phyloP scores from a whole-genome alignment of 2,329 filamentous ascomycete species.

The Sclerotinia subarctica region DNA sequence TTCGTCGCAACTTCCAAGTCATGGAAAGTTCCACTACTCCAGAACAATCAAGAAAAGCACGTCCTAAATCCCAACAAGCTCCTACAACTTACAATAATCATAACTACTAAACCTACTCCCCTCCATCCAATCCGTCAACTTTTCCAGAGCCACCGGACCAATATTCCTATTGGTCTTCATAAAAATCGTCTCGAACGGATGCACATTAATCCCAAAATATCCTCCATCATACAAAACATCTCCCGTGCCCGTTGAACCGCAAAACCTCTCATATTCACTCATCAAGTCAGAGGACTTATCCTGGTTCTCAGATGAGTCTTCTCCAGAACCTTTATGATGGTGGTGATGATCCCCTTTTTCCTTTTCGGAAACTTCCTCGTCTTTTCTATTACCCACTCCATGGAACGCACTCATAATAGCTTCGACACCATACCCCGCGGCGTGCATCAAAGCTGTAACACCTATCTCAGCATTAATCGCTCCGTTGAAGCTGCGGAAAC shows the following conservation, averaged over 20 bases:
- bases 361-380: not conserved
- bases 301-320: not conserved
- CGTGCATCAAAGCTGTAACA: constrained; percentile 27
- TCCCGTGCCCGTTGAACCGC: constrained; percentile 20
- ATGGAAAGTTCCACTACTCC: not conserved
- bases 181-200: constrained; percentile 35
- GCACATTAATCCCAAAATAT: constrained; percentile 34
- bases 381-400: constrained; percentile 21
- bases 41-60: not conserved
- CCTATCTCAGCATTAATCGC: constrained; percentile 33
- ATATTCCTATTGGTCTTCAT: constrained; percentile 34
- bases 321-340: not conserved
- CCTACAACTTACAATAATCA: not conserved
- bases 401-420: constrained; percentile 34
- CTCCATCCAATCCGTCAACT: constrained; percentile 23
- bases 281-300: not conserved
- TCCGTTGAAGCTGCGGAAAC: constrained; percentile 27
- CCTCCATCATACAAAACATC: constrained; percentile 30
- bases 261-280: not conserved
- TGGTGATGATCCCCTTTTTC: not conserved
- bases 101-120: constrained; percentile 1
- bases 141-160: constrained; percentile 25
- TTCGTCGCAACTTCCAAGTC: not conserved
- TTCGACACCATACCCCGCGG: constrained; percentile 33
- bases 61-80: not conserved